Conservation (phyloP, 257 asterid species). For the Lithospermum erythrorhizon region DNA sequence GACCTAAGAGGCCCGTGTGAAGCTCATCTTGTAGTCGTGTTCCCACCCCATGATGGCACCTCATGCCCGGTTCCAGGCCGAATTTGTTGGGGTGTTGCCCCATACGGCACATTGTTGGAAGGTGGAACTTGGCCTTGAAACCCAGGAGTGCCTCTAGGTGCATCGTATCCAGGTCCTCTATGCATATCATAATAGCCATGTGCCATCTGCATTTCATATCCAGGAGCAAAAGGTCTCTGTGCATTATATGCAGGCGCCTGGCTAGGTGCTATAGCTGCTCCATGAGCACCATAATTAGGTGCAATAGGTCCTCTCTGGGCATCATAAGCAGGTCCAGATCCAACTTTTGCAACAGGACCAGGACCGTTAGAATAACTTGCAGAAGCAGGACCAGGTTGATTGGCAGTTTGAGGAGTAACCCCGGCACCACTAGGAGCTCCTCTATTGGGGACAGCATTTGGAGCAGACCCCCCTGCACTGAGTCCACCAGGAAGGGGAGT, state of each 20-base stretch:
- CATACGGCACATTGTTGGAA: constrained; percentile 23
- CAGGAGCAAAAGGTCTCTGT: constrained; percentile 24
- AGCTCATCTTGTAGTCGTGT: constrained; percentile 38
- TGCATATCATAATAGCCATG: constrained; percentile 30
- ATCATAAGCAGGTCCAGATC: constrained; percentile 32
- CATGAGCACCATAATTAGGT: constrained; percentile 34
- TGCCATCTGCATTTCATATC: constrained; percentile 16
- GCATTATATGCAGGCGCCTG: constrained; percentile 31
- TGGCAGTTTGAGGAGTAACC: constrained; percentile 37
- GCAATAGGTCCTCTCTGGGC: constrained; percentile 26
- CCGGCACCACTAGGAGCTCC: constrained; percentile 17
- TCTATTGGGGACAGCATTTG: constrained; percentile 16
- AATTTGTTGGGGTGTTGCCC: constrained; percentile 30
- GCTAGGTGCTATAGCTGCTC: constrained; percentile 21
- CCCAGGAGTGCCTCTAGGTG: constrained; percentile 33
- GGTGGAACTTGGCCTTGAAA: constrained; percentile 48
- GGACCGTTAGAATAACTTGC: constrained; percentile 30
- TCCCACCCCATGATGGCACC: constrained; percentile 35
- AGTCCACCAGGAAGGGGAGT: constrained; percentile 34
- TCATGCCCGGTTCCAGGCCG: constrained; percentile 41
- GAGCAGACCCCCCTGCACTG: constrained; percentile 30
- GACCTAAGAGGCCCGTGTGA: neutral
- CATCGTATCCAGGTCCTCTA: constrained; percentile 26
- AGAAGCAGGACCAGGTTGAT: constrained; percentile 33
- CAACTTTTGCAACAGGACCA: constrained; percentile 37